Evolutionary conservation across 2,329 filamentous ascomycete species (phyloP).

Genomic region (Fusarium pseudograminearum): DNA sequence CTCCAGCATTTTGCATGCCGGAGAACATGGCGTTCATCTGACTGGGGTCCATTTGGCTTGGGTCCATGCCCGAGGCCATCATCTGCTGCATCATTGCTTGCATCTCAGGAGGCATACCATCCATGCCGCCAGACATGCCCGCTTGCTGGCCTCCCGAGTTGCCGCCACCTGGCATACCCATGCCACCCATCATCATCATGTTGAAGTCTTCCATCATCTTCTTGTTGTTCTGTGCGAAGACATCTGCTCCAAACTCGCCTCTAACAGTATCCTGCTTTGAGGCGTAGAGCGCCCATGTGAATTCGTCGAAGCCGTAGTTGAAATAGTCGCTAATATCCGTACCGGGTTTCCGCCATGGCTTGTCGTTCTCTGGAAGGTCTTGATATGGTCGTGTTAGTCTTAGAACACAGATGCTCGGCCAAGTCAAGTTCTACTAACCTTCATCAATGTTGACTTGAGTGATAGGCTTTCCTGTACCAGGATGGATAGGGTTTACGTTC

Average conservation of each 20-base stretch:
- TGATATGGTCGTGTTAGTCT: slow-evolving; percentile 19
- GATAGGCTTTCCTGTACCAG: slow-evolving; percentile 82
- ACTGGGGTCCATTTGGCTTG: slow-evolving; percentile 73
- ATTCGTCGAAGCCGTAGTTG: slow-evolving; percentile 99
- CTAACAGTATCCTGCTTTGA: slow-evolving; percentile 86
- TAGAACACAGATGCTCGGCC: not conserved
- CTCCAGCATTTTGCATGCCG: slow-evolving; percentile 64
- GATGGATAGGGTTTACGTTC: slow-evolving; percentile 83
- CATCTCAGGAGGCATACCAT: slow-evolving; percentile 74
- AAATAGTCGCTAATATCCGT: slow-evolving; percentile 97
- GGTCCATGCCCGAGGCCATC: slow-evolving; percentile 74
- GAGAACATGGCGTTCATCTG: slow-evolving; percentile 71
- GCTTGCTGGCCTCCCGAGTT: slow-evolving; percentile 50
- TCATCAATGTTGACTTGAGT: slow-evolving; percentile 80
- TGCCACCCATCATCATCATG: slow-evolving; percentile 74
- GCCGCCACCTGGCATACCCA: slow-evolving; percentile 56
- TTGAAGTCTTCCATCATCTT: slow-evolving; percentile 82
- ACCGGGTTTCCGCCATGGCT: slow-evolving; percentile 94
- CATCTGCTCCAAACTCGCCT: slow-evolving; percentile 77
- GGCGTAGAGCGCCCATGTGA: slow-evolving; percentile 96
- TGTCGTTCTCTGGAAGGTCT: slow-evolving; percentile 83
- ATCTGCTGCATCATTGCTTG: slow-evolving; percentile 78
- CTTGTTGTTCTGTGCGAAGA: slow-evolving; percentile 74
- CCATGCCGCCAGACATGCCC: slow-evolving; percentile 66
- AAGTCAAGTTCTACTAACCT: slow-evolving; percentile 54